Conservation (phyloP, 2,329 filamentous ascomycete genomes). For the Chaetoscypha palmicola region DNA sequence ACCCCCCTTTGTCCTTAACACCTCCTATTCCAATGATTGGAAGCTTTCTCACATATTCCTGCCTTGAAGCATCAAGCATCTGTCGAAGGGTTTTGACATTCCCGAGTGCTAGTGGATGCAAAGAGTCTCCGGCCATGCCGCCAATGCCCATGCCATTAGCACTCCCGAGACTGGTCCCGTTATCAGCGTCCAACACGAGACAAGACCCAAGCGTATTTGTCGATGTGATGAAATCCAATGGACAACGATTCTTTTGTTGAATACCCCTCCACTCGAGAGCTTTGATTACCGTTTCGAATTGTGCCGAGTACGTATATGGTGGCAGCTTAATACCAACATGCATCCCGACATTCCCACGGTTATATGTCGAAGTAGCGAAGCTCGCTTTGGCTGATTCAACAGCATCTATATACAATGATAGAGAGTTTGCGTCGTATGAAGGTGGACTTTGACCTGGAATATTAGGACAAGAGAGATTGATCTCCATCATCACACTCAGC, state of each 20-base stretch:
- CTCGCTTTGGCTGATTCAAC: conserved; percentile 4
- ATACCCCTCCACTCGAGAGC: conserved; percentile 36
- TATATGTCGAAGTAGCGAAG: background rate
- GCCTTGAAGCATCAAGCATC: conserved; percentile 43
- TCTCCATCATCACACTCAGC: conserved; percentile 51
- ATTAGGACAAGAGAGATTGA: conserved; percentile 76
- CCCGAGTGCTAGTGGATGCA: conserved; percentile 68
- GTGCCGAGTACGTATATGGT: conserved; percentile 63
- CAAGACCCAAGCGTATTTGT: conserved; percentile 69
- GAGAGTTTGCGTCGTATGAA: conserved; percentile 50
- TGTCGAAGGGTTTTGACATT: conserved; percentile 64
- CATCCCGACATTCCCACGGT: conserved; percentile 3
- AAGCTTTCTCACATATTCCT: conserved; percentile 44
- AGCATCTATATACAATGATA: conserved; percentile 48
- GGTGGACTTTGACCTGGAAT: conserved; percentile 62
- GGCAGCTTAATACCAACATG: conserved; percentile 64
- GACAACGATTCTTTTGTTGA: conserved; percentile 29
- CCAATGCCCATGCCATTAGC: conserved; percentile 53
- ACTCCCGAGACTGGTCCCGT: conserved; percentile 39
- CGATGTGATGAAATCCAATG: conserved; percentile 62
- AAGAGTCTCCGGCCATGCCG: conserved; percentile 62
- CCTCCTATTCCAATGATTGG: conserved; percentile 66
- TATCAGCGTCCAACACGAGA: conserved; percentile 43
- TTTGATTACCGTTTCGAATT: conserved; percentile 51
- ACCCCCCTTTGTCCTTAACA: conserved; percentile 57